Evolutionary conservation across 225 moss, liverwort and hornwort genomes (phyloP), one percentile per base, ranked within the genome.

Genomic region (Thuidium tamariscinum): DNA sequence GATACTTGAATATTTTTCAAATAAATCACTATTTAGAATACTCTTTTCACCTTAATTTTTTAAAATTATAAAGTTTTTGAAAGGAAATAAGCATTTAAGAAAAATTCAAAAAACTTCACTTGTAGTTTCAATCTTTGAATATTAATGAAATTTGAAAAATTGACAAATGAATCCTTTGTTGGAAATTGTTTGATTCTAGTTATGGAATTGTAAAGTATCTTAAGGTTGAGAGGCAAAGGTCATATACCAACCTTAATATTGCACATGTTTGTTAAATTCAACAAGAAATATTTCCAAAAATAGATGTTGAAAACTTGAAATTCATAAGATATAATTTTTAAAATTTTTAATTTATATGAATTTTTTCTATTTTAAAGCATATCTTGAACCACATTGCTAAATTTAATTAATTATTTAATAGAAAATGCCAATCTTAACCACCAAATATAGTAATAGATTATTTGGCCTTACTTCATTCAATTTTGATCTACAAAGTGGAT

Each of bases 221-320:
- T 41, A 2, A 7, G 1, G 14, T 25, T 39, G 8, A 39, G 3
- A 39, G 4, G 13, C 13, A 12, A 68, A 13, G 2, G 41, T 26
- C 8, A 37, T 67, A 41, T 1, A 69, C 25, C 9, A 16, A 70
- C 13, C 16, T 8, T 27, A 3, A 69, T 26, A 42, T 26, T 3
- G 8, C 6, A 66, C 1, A 2, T 0, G 0, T 2, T 9, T 1
- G 2, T 26, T 16, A 70, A 9, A 3, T 3, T 37, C 1, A 1
- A 0, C 1, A 69, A 70, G 11, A 41, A 41, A 69, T 41, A 26
- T 41, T 68, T 25, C 5, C 1, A 16, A 70, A 70, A 42, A 5
- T 42, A 44, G 3, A 44, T 39, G 4, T 0, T 44, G n/a, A n/a
- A n/a, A n/a, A n/a, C n/a, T n/a, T n/a, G n/a, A n/a, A n/a, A n/a